Evolutionary conservation across 768 basidiomycete species (phyloP), one percentile per base, ranked within the genome.

Genomic region (Macrolepiota dolichaula): DNA sequence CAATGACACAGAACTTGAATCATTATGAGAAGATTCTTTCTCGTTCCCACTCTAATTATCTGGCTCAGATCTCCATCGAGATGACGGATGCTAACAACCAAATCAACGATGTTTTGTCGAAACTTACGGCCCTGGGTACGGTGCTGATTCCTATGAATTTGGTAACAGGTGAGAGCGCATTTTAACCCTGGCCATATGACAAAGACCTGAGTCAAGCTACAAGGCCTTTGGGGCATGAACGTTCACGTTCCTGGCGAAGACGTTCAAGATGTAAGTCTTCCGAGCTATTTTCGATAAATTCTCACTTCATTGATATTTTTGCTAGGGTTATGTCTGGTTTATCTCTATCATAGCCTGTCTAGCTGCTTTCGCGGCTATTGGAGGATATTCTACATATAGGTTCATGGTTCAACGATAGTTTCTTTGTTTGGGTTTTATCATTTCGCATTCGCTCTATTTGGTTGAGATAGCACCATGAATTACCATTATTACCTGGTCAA

Each of bases 61-160:
- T 99, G 54, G 97, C 97, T 1, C 97, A 98, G 70, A 99, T 99
- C 67, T 97, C 95, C 46, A 98, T 99, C 75, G 97, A 98, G 79
- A 99, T 98, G 96, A 96, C 94, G 37, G 96, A 98, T 68, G 97
- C 97, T 44, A 99, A 99, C 77, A 99, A 99, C 74, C 95, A 98
- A 78, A 99, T 98, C 78, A 99, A 99, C 76, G 95, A 98, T 70
- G 97, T 99, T 1, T 85, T 98, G 4, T 94, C 92, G 4, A 98
- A 98, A 78, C 80, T 99, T 62, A 98, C 97, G 0, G 96, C 97
- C 6, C 83, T 99, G 50, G 97, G 97, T 83, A 99, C 97, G 5
- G 87, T 99, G 4, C 88, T 98, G 66, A 89, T 99, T 71, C 97
- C 92, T 37, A 97, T 96, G 90, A 98, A 98, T 73, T 75, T 98